Percentiles rank a stretch among this genome's conserved stretches.
These are phyloP conservation scores for Cryptococcus sp. DNA, from an alignment of 1,284 basidiomycete genomes.

Conservation along the genomic window DNA sequence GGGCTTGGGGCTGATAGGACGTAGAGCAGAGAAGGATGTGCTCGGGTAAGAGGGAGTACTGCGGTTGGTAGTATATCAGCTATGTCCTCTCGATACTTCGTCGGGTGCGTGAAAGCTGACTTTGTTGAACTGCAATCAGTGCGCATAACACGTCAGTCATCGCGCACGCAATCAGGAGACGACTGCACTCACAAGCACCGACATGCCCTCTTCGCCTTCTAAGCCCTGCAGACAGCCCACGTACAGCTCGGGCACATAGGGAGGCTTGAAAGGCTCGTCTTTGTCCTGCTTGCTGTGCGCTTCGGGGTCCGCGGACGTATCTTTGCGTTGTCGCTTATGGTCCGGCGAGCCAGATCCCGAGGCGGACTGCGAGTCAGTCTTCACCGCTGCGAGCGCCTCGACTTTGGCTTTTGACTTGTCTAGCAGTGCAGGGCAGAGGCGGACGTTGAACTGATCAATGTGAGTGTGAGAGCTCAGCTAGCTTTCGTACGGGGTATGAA, in stretches of 20 bases:
- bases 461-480: not conserved
- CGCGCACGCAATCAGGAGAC: not conserved
- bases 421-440: slow-evolving; percentile 75
- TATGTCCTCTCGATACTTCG: not conserved
- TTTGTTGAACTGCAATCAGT: slow-evolving; percentile 67
- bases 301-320: not conserved
- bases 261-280: slow-evolving; percentile 73
- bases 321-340: slow-evolving; percentile 37
- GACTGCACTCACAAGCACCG: slow-evolving; percentile 64
- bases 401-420: slow-evolving; percentile 60
- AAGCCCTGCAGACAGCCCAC: slow-evolving; percentile 70
- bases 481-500: not conserved
- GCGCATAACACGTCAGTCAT: not conserved
- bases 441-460: slow-evolving; percentile 68
- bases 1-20: slow-evolving; percentile 61
- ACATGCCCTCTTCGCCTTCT: slow-evolving; percentile 65
- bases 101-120: slow-evolving; percentile 1
- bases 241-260: slow-evolving; percentile 71
- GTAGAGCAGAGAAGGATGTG: slow-evolving; percentile 68
- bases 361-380: not conserved
- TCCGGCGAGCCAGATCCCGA: slow-evolving; percentile 23
- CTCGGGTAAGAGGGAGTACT: slow-evolving; percentile 72
- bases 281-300: slow-evolving; percentile 45
- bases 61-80: not conserved
- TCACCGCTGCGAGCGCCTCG: slow-evolving; percentile 27